Conservation (phyloP, 2,329 filamentous ascomycete species). For the Parascedosporium putredinis region DNA sequence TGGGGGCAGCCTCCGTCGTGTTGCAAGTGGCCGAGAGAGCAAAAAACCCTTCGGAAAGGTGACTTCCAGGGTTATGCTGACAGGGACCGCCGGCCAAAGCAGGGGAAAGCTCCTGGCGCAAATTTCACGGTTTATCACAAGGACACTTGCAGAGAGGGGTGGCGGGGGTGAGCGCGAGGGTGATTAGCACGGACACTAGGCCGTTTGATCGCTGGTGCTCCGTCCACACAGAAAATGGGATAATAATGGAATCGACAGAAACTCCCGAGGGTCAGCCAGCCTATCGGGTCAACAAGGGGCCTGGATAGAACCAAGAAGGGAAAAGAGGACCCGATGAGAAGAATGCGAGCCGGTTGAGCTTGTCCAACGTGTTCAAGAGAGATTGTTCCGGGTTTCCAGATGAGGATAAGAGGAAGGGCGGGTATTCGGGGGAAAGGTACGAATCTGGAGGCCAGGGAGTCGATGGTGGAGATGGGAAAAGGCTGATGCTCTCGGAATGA, state of each 20-base stretch:
- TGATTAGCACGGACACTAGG: constrained; percentile 4
- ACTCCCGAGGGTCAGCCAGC: background rate
- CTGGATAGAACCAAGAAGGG: too few relatives aligned
- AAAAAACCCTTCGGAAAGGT: background rate
- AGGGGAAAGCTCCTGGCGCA: background rate
- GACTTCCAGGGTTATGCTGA: background rate
- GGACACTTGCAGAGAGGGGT: background rate
- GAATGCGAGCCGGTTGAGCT: too few relatives aligned
- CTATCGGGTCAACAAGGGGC: background rate
- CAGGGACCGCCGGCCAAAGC: background rate
- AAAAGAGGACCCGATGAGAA: too few relatives aligned
- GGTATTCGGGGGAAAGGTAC: too few relatives aligned
- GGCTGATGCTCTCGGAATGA: background rate
- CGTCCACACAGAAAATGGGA: too few relatives aligned
- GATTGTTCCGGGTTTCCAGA: background rate
- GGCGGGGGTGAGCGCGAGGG: background rate
- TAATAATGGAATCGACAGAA: background rate
- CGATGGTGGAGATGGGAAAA: too few relatives aligned
- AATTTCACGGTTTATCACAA: constrained; percentile 2
- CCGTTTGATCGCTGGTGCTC: constrained; percentile 6
- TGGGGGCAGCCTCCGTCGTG: too few relatives aligned
- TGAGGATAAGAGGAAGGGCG: too few relatives aligned
- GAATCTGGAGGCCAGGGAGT: too few relatives aligned
- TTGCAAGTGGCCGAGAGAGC: too few relatives aligned
- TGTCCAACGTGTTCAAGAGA: too few relatives aligned